Percentiles rank a stretch among this genome's conserved stretches.
Conservation (phyloP, 2,329 filamentous ascomycete species). For the Pseudogymnoascus sp. region DNA sequence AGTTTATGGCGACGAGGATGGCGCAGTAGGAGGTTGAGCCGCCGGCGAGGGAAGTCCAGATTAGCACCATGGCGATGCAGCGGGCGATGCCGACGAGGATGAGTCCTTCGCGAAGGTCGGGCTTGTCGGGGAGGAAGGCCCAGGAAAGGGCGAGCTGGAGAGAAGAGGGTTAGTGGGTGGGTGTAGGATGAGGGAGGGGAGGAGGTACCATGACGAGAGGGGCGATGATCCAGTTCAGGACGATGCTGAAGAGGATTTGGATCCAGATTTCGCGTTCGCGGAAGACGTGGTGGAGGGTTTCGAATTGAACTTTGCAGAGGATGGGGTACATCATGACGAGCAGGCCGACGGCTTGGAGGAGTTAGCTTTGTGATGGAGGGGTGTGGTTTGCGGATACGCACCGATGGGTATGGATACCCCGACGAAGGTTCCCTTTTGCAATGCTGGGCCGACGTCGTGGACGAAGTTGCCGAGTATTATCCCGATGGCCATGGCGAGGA, state of each 20-base stretch:
- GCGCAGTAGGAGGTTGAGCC: constrained; percentile 80
- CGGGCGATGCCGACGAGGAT: constrained; percentile 77
- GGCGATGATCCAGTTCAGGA: constrained; percentile 77
- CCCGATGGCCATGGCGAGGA: constrained; percentile 58
- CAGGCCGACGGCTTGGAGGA: constrained; percentile 58
- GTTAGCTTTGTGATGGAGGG: not conserved
- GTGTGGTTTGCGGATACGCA: constrained; percentile 26
- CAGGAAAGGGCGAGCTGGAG: constrained; percentile 53
- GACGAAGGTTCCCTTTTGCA: constrained; percentile 56
- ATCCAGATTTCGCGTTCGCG: constrained; percentile 59
- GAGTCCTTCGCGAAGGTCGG: constrained; percentile 54
- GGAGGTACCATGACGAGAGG: constrained; percentile 64
- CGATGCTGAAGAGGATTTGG: constrained; percentile 68
- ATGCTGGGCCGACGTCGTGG: constrained; percentile 42
- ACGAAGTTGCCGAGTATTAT: constrained; percentile 59
- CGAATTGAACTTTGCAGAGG: constrained; percentile 76
- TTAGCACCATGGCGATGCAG: constrained; percentile 82
- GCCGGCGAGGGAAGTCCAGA: constrained; percentile 72
- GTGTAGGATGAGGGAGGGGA: not conserved
- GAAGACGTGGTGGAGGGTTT: constrained; percentile 63
- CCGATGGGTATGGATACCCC: constrained; percentile 57
- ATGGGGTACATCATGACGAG: constrained; percentile 95
- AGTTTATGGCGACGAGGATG: constrained; percentile 69
- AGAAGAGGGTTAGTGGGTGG: not conserved
- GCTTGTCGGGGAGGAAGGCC: constrained; percentile 56